Conservation (phyloP, 257 asterid species). For the Solanum etuberosum region DNA sequence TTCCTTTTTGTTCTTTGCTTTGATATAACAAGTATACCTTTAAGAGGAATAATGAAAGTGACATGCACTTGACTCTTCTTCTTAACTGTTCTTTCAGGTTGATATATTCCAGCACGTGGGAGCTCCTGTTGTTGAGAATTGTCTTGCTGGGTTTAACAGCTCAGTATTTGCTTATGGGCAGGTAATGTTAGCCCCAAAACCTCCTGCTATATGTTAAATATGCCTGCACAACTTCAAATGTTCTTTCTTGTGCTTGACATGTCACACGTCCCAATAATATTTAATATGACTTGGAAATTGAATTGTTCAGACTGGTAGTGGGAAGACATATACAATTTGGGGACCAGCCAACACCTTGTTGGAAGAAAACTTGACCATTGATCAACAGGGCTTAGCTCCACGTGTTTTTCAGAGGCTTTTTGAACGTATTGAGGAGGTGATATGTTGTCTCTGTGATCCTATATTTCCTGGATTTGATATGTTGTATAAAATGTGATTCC, state of each 20-base stretch:
- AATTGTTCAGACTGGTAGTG: slow-evolving; percentile 82
- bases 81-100: slow-evolving; percentile 30
- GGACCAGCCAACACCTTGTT: slow-evolving; percentile 84
- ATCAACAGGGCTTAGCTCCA: slow-evolving; percentile 88
- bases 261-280: background rate
- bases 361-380: slow-evolving; percentile 42
- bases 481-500: background rate
- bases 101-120: slow-evolving; percentile 88
- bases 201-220: background rate
- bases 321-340: slow-evolving; percentile 97
- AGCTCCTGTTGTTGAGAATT: slow-evolving; percentile 88
- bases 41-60: background rate
- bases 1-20: background rate
- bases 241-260: background rate
- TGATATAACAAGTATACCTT: background rate
- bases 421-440: slow-evolving; percentile 68
- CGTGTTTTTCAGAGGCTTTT: slow-evolving; percentile 85
- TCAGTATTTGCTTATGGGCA: slow-evolving; percentile 98
- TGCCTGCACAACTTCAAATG: background rate
- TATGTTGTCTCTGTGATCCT: background rate
- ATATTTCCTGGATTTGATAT: background rate
- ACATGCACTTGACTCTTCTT: background rate
- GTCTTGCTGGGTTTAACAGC: slow-evolving; percentile 95
- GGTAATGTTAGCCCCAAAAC: slow-evolving; percentile 23
- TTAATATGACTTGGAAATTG: background rate